A percentile compares a stretch with the other conserved stretches of the same genome.
phyloP scores from a whole-genome alignment of 768 basidiomycete genomes.

The Favolaschia claudopus region DNA sequence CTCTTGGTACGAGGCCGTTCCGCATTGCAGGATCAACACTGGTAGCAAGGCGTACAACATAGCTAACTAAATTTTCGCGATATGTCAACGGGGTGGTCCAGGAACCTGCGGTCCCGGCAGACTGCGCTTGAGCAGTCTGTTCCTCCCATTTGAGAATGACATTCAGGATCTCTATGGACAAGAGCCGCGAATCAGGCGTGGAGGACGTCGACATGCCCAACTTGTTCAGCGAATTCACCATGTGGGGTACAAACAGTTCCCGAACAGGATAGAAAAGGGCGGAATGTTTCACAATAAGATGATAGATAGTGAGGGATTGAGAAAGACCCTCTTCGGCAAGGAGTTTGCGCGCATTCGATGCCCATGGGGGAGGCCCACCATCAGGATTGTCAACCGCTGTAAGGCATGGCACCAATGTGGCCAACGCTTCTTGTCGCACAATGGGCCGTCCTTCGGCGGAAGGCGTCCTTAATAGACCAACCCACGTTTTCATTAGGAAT shows the following conservation, averaged over 20 bases:
- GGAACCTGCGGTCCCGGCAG: slow-evolving; percentile 27
- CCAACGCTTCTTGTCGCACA: slow-evolving; percentile 84
- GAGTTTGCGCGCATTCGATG: slow-evolving; percentile 81
- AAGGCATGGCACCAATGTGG: slow-evolving; percentile 85
- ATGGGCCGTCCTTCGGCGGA: slow-evolving; percentile 75
- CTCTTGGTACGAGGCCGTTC: slow-evolving; percentile 63
- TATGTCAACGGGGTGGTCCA: slow-evolving; percentile 85
- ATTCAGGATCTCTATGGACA: slow-evolving; percentile 91
- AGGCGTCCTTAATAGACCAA: slow-evolving; percentile 83
- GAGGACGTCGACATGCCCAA: slow-evolving; percentile 81
- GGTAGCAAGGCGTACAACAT: slow-evolving; percentile 90
- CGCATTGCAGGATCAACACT: slow-evolving; percentile 61
- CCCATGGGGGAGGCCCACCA: slow-evolving; percentile 79
- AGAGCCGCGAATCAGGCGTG: slow-evolving; percentile 78
- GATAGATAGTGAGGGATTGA: slow-evolving; percentile 80
- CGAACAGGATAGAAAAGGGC: slow-evolving; percentile 93
- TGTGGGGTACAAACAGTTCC: slow-evolving; percentile 90
- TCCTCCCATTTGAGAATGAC: slow-evolving; percentile 96
- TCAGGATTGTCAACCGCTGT: slow-evolving; percentile 67
- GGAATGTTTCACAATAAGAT: slow-evolving; percentile 90
- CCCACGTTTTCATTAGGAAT: slow-evolving; percentile 91
- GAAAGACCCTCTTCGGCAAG: slow-evolving; percentile 89
- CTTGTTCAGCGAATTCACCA: slow-evolving; percentile 89
- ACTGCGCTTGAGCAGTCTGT: slow-evolving; percentile 50
- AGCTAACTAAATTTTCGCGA: slow-evolving; percentile 93